phyloP scores from a whole-genome alignment of 106 monocot species.

The Acorus gramineus region DNA sequence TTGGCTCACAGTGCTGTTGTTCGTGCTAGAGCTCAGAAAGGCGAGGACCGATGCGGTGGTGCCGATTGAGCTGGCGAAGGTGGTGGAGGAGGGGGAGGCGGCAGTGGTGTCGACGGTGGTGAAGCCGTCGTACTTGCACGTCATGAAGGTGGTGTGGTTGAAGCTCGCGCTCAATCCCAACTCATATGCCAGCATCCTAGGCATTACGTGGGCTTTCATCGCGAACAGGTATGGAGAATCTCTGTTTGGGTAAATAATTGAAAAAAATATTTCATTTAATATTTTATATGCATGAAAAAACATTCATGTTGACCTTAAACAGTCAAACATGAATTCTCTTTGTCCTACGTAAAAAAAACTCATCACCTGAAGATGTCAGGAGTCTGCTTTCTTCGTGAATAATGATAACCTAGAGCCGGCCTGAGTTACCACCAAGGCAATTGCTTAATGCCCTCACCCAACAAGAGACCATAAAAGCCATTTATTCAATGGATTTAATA shows the following conservation, averaged over 20 bases:
- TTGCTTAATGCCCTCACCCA: too few species aligned
- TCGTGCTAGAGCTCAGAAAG: constrained; percentile 54
- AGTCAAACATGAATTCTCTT: too few species aligned
- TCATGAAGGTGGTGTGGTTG: constrained; percentile 51
- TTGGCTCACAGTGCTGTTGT: constrained; percentile 61
- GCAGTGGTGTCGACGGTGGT: not conserved
- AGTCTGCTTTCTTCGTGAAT: too few species aligned
- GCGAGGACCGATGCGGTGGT: not conserved
- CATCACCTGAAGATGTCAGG: too few species aligned
- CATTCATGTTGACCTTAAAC: constrained; percentile 22
- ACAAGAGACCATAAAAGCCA: too few species aligned
- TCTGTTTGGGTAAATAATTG: too few species aligned
- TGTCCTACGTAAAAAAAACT: too few species aligned
- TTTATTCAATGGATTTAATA: too few species aligned
- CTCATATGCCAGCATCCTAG: constrained; percentile 47
- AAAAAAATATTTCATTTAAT: too few species aligned
- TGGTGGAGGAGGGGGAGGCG: not conserved
- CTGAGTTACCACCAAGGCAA: too few species aligned
- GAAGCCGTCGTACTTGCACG: constrained; percentile 16
- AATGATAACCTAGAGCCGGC: too few species aligned
- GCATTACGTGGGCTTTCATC: constrained; percentile 49
- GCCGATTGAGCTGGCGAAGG: not conserved
- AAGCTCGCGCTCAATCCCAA: constrained; percentile 73
- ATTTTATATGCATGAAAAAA: too few species aligned
- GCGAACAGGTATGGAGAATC: constrained; percentile 35